A percentile compares a stretch with the other conserved stretches of the same genome.
Evolutionary conservation across 1,139 yeast species (phyloP).

Genomic region (Nakaseomyces nivariensis): DNA sequence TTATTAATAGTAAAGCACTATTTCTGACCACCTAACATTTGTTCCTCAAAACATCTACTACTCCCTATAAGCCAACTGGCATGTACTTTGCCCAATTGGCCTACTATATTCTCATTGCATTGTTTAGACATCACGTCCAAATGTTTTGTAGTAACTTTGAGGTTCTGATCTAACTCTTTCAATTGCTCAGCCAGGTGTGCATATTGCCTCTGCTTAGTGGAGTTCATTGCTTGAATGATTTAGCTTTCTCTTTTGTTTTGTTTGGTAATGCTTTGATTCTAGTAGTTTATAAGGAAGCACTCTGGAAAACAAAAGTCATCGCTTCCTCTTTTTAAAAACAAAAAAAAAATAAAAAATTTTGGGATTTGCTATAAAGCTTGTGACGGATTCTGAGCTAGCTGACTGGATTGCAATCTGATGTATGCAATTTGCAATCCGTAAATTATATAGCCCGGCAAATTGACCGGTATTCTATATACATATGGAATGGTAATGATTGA

Average conservation of each 20-base stretch:
- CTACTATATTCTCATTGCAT: conserved; percentile 24
- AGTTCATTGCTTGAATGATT: conserved; percentile 12
- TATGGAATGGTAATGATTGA: too few species aligned
- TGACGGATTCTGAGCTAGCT: too few species aligned
- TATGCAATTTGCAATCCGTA: too few species aligned
- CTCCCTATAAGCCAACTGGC: conserved; percentile 28
- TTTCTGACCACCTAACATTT: conserved; percentile 15
- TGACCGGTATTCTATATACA: too few species aligned
- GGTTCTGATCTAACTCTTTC: conserved; percentile 19
- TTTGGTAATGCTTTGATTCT: too few species aligned
- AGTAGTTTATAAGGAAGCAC: too few species aligned
- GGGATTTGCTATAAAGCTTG: too few species aligned
- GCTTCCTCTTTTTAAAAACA: too few species aligned
- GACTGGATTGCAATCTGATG: too few species aligned
- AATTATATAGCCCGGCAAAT: too few species aligned
- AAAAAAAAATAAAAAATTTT: too few species aligned
- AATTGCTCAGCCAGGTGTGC: conserved; percentile 25
- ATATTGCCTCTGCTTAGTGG: conserved; percentile 25
- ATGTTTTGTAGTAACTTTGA: conserved; percentile 20
- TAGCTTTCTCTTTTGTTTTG: neutral
- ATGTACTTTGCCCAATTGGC: conserved; percentile 27
- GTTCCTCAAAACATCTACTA: conserved; percentile 23
- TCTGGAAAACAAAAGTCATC: too few species aligned
- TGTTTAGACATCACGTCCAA: conserved; percentile 24
- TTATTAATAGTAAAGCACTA: neutral